Percentiles rank a stretch among this genome's conserved stretches.
phyloP scores from a whole-genome alignment of 371 early-diverging fungal genomes.

The Capniomyces stellatus region DNA sequence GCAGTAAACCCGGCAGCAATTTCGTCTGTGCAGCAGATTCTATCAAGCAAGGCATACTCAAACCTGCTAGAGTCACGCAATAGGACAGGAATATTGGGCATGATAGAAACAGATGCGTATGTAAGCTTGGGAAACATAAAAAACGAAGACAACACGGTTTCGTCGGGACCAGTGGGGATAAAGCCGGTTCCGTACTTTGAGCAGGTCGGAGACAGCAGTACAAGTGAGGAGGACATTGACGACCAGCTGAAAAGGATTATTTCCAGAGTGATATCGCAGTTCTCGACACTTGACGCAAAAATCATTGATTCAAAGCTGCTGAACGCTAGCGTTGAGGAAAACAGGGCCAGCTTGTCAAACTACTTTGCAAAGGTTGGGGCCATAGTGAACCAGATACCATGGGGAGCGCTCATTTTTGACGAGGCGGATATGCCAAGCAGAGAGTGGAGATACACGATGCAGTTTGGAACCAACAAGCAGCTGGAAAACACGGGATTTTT shows the following conservation, averaged over 20 bases:
- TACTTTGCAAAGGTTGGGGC: conserved; percentile 15
- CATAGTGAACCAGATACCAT: conserved; percentile 25
- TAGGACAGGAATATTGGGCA: background rate
- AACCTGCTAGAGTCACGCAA: background rate
- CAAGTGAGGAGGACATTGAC: background rate
- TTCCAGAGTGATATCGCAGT: background rate
- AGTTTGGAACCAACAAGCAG: conserved; percentile 34
- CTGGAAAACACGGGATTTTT: conserved; percentile 26
- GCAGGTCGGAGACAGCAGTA: background rate
- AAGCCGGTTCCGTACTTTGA: background rate
- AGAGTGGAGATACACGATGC: conserved; percentile 30
- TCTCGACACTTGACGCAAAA: background rate
- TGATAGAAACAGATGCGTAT: background rate
- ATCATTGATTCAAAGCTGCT: background rate
- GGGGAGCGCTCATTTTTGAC: conserved; percentile 30
- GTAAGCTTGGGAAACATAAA: background rate
- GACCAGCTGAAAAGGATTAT: background rate
- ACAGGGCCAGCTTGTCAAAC: conserved; percentile 5
- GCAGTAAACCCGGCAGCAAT: background rate
- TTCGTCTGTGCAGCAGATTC: background rate
- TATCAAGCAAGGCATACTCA: background rate
- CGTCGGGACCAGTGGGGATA: background rate
- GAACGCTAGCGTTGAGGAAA: background rate
- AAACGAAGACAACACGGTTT: background rate
- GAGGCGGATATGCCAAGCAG: conserved; percentile 19